A percentile compares a stretch with the other conserved stretches of the same genome.
Evolutionary conservation across 176 grass and related monocot genomes (phyloP).

Genomic region (Tillandsia leiboldiana): DNA sequence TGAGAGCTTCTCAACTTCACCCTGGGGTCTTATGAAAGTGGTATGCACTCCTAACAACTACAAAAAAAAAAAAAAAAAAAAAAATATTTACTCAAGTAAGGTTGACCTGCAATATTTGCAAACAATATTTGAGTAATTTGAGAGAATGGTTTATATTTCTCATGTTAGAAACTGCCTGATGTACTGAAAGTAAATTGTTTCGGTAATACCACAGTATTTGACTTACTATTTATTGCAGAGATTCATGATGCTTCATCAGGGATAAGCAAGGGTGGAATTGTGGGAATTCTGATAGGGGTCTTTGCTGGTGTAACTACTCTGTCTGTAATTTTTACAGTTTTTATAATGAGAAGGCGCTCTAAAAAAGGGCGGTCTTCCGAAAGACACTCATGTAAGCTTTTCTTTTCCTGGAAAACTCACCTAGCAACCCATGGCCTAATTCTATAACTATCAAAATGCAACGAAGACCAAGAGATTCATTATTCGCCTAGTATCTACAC

Average conservation of each 20-base stretch:
- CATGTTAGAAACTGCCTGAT: too few relatives aligned
- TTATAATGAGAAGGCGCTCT: conserved; percentile 54
- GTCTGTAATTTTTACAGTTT: conserved; percentile 48
- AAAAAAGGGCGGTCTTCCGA: conserved; percentile 27
- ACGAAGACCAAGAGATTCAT: too few relatives aligned
- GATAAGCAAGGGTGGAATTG: conserved; percentile 57
- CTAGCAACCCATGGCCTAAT: conserved; percentile 7
- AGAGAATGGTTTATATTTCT: too few relatives aligned
- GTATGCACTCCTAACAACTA: conserved; percentile 25
- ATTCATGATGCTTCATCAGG: conserved; percentile 26
- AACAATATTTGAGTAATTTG: too few relatives aligned
- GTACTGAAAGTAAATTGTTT: not conserved
- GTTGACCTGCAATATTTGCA: too few relatives aligned
- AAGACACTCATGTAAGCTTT: conserved; percentile 53
- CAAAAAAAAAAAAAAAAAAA: too few relatives aligned
- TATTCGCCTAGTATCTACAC: too few relatives aligned
- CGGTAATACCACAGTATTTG: not conserved
- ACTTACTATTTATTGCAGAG: conserved; percentile 25
- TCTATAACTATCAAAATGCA: too few relatives aligned
- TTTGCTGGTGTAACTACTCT: conserved; percentile 37
- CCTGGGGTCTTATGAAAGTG: conserved; percentile 47
- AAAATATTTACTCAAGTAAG: too few relatives aligned
- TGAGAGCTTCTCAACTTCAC: conserved; percentile 87
- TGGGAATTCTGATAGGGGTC: conserved; percentile 42
- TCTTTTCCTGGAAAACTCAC: not conserved